Evolutionary conservation across 257 asterid genomes (phyloP).

Genomic region (Lycium ferocissimum): DNA sequence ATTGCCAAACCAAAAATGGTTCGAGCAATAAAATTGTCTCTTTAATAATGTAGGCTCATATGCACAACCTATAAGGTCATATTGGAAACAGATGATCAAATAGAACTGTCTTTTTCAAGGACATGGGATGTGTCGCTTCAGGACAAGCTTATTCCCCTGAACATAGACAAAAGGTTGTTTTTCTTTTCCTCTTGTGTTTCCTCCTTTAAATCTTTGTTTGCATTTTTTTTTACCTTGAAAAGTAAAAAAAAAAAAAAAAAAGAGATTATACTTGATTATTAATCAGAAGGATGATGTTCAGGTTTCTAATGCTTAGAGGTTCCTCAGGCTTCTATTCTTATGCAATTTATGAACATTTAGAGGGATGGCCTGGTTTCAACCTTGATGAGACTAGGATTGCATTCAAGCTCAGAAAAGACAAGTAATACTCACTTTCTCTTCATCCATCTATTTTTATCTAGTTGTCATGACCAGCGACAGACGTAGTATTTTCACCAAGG

Average conservation of each 20-base stretch:
- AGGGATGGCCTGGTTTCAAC: conserved; percentile 71
- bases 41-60: conserved; percentile 54
- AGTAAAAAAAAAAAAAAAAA: neutral
- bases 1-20: neutral
- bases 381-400: conserved; percentile 78
- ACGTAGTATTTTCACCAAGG: neutral
- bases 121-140: conserved; percentile 73
- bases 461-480: neutral
- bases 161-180: conserved; percentile 67
- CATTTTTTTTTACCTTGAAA: neutral
- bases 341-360: conserved; percentile 70
- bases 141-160: conserved; percentile 67
- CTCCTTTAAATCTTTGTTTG: neutral
- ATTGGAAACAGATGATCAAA: conserved; percentile 64
- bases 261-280: conserved; percentile 9
- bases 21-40: neutral
- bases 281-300: conserved; percentile 40
- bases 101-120: conserved; percentile 85
- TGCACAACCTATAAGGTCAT: conserved; percentile 61
- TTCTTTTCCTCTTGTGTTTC: neutral
- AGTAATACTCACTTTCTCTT: conserved; percentile 44
- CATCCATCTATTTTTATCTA: neutral
- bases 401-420: conserved; percentile 79
- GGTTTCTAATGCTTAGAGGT: conserved; percentile 76
- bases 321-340: conserved; percentile 81